A percentile compares a stretch with the other conserved stretches of the same genome.
These are phyloP conservation scores for Lecanosticta acicola DNA, from an alignment of 2,329 filamentous ascomycete species.

Conservation along the genomic window DNA sequence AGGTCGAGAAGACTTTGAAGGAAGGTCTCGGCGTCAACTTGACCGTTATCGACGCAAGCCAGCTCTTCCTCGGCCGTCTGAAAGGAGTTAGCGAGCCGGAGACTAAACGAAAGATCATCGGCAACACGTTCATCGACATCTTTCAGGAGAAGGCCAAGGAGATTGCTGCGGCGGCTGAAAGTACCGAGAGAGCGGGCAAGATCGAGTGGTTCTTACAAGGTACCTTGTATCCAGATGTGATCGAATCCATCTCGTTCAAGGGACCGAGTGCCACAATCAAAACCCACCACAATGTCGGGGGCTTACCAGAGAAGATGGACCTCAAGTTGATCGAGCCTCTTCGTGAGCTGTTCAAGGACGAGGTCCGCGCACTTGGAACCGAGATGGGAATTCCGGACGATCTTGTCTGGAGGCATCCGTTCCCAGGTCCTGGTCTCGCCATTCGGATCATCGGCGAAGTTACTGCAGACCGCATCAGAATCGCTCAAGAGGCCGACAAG, in stretches of 20 bases:
- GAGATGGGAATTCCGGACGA: conserved; percentile 65
- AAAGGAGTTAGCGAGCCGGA: conserved; percentile 73
- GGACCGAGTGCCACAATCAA: conserved; percentile 67
- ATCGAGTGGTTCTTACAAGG: conserved; percentile 86
- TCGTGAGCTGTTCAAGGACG: conserved; percentile 76
- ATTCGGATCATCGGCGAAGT: conserved; percentile 81
- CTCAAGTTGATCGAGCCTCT: conserved; percentile 74
- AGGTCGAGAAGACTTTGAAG: conserved; percentile 73
- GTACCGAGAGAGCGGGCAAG: conserved; percentile 62
- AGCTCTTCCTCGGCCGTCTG: conserved; percentile 71
- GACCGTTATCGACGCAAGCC: conserved; percentile 73
- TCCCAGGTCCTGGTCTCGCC: conserved; percentile 69
- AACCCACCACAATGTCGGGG: conserved; percentile 69
- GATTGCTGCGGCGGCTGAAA: conserved; percentile 66
- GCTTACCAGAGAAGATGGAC: conserved; percentile 57
- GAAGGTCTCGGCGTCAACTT: conserved; percentile 84
- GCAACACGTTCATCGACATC: conserved; percentile 71
- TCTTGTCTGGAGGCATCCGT: conserved; percentile 74
- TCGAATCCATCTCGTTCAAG: conserved; percentile 67
- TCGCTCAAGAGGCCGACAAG: conserved; percentile 68
- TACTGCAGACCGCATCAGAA: conserved; percentile 70
- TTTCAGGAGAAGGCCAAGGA: conserved; percentile 74
- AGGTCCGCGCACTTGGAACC: conserved; percentile 65
- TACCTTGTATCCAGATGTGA: conserved; percentile 71
- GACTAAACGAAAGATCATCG: conserved; percentile 86